These are phyloP conservation scores for Penicillium goetzii DNA, from an alignment of 495 filamentous ascomycete species.

Conservation along the genomic window DNA sequence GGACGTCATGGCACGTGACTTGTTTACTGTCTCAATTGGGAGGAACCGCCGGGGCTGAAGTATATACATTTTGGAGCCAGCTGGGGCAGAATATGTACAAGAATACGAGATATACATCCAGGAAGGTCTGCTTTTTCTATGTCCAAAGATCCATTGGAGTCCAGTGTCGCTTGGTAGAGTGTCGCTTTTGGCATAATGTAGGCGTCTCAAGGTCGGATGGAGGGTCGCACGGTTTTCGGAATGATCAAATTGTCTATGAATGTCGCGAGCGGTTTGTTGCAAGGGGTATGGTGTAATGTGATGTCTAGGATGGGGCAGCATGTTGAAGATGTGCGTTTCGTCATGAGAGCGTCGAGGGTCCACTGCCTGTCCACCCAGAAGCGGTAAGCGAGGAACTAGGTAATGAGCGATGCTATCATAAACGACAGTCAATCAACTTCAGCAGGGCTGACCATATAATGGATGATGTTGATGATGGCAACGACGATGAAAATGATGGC, in stretches of 20 bases:
- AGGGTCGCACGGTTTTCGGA: neutral
- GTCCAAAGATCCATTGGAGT: neutral
- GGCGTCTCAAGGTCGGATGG: neutral
- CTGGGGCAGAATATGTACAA: slow-evolving; percentile 3
- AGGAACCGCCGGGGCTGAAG: neutral
- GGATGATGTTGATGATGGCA: neutral
- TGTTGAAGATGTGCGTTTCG: neutral
- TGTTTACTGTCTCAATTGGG: neutral
- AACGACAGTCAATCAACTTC: neutral
- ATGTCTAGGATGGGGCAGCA: neutral
- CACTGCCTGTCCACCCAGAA: neutral
- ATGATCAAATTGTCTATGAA: slow-evolving; percentile 6
- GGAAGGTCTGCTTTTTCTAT: neutral
- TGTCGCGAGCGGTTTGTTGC: slow-evolving; percentile 9
- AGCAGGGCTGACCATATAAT: slow-evolving; percentile 1
- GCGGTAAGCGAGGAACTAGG: slow-evolving; percentile 1
- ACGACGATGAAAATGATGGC: slow-evolving; percentile 1
- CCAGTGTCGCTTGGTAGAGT: neutral
- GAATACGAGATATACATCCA: slow-evolving; percentile 11
- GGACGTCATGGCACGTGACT: slow-evolving; percentile 36
- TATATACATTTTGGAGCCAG: neutral
- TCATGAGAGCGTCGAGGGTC: slow-evolving; percentile 4
- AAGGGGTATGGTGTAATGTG: neutral
- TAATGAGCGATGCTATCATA: neutral
- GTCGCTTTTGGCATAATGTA: slow-evolving; percentile 13